Evolutionary conservation across 2,329 filamentous ascomycete species (phyloP), one percentile per base, ranked within the genome.

Genomic region (Aspergillus ochraceoroseus): DNA sequence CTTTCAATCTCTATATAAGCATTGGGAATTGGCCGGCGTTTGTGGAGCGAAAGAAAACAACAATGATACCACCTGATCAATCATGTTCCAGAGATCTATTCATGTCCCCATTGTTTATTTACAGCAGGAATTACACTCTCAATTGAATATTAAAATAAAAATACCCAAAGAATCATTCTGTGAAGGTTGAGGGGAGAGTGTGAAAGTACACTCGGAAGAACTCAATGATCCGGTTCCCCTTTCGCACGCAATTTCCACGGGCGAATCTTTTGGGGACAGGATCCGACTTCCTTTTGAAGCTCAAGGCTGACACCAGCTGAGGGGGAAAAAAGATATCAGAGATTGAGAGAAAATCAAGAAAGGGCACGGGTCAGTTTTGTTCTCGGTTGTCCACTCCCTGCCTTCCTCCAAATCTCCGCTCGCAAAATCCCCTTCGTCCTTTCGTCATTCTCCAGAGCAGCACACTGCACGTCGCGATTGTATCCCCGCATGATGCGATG

Each of bases 401-500:
- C n/a, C 33, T 22, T 9, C n/a, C 20, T 22, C 8, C 28, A 26
- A 13, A 7, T 20, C 28, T 9, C 5, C 28, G 11, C 27, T 30
- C 28, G 11, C 27, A 25, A 17, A 33, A 13, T 33, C 19, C 18
- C 18, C 29, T 15, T 12, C 26, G 11, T 29, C n/a, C 4, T 15
- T 19, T 32, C 20, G 9, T 12, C 20, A 23, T 20, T 25, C 35
- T 33, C 11, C 17, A 25, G 18, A 33, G 19, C 13, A 22, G 12
- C 40, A 37, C 32, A 28, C 23, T 29, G 20, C 31, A 30, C 27
- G 7, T 19, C 14, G 42, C 28, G 44, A 44, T 33, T 47, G 41
- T 14, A 34, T 26, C 39, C 19, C 18, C 14, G 32, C 38, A 45
- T 38, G 40, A 52, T 53, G 49, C 47, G 35, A 53, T 53, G 47